A percentile compares a stretch with the other conserved stretches of the same genome.
Conservation (phyloP, 2,329 filamentous ascomycete genomes). For the Coniosporium tulheliwenetii region DNA sequence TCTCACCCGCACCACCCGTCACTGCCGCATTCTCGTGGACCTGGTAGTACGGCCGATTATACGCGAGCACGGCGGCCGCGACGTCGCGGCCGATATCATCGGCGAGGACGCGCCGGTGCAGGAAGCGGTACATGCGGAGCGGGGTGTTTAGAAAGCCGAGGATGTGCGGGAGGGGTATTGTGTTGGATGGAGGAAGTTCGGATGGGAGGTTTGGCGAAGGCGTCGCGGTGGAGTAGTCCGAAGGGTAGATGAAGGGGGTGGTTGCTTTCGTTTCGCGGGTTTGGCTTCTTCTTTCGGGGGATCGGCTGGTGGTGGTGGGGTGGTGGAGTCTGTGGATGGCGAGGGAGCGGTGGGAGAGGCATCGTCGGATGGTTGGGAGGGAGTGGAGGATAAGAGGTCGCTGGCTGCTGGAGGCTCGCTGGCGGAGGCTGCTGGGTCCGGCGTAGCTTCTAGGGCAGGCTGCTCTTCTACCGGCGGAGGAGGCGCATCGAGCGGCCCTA, state of each 20-base stretch:
- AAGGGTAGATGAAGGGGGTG: conserved; percentile 56
- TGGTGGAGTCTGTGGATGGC: neutral
- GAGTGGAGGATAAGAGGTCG: neutral
- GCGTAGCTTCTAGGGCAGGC: neutral
- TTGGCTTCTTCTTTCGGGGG: conserved; percentile 20
- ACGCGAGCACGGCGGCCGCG: conserved; percentile 62
- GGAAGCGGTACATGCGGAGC: conserved; percentile 70
- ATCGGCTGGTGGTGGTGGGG: conserved; percentile 5
- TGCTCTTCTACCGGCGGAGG: conserved; percentile 2
- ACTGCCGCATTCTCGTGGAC: conserved; percentile 2
- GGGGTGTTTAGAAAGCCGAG: conserved; percentile 88
- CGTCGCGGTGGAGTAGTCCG: conserved; percentile 52
- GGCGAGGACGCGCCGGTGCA: conserved; percentile 71
- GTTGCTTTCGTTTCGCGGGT: conserved; percentile 39
- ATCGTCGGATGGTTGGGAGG: conserved; percentile 12
- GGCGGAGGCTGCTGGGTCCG: conserved; percentile 1
- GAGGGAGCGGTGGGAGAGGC: conserved; percentile 15
- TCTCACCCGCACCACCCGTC: conserved; percentile 4
- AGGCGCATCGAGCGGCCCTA: conserved; percentile 54
- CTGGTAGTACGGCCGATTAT: conserved; percentile 29
- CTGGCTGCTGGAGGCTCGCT: conserved; percentile 3
- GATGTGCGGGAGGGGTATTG: conserved; percentile 72
- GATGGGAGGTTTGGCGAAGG: conserved; percentile 52
- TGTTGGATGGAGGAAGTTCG: conserved; percentile 55
- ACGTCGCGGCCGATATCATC: conserved; percentile 79